Conservation (phyloP, 2,329 filamentous ascomycete genomes). For the Fusarium verrucosum region DNA sequence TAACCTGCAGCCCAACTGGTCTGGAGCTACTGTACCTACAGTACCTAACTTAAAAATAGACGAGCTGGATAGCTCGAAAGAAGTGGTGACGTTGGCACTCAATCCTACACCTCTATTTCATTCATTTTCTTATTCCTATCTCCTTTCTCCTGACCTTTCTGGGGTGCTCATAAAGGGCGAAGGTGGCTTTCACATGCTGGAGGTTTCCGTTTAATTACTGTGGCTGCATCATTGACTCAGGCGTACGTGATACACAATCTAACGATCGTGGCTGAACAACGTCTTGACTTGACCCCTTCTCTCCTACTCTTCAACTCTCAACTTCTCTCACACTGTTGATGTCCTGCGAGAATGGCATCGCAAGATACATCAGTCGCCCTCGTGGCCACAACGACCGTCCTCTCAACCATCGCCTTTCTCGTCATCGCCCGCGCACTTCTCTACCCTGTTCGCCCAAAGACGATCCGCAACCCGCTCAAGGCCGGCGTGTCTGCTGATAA, state of each 20-base stretch:
- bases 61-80: slow-evolving; percentile 1
- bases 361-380: slow-evolving; percentile 41
- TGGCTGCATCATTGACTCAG: slow-evolving; percentile 10
- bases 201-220: neutral
- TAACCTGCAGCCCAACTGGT: neutral
- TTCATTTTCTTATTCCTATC: slow-evolving; percentile 1
- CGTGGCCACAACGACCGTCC: slow-evolving; percentile 53
- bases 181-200: neutral
- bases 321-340: neutral
- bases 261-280: slow-evolving; percentile 15
- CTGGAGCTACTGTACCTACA: too few relatives aligned
- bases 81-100: slow-evolving; percentile 9
- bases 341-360: slow-evolving; percentile 8
- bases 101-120: neutral
- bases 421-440: slow-evolving; percentile 49
- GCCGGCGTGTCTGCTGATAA: slow-evolving; percentile 51
- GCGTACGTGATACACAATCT: slow-evolving; percentile 2
- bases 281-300: slow-evolving; percentile 9
- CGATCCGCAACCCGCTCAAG: slow-evolving; percentile 57
- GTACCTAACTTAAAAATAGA: slow-evolving; percentile 2
- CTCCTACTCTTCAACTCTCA: neutral
- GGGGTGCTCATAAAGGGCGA: neutral
- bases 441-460: slow-evolving; percentile 52
- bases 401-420: slow-evolving; percentile 54
- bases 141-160: neutral